Percentiles rank a stretch among this genome's conserved stretches.
phyloP scores from a whole-genome alignment of 2,329 filamentous ascomycete genomes.

The Endothia cerciana region DNA sequence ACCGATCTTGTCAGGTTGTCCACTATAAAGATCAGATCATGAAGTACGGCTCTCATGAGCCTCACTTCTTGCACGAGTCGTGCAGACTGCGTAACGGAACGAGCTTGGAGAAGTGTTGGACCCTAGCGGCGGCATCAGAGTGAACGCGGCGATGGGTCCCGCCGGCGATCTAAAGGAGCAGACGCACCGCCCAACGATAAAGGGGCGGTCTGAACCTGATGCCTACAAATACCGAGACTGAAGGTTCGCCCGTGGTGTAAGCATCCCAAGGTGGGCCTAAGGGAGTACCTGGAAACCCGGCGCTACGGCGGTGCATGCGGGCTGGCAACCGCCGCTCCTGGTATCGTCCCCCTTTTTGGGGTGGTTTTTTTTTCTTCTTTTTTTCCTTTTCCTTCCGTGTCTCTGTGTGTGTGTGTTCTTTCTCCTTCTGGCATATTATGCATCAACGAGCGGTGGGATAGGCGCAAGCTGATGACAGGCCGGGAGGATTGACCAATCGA shows the following conservation, averaged over 20 bases:
- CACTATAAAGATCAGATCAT: background rate
- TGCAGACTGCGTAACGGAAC: background rate
- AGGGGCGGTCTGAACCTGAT: conserved; percentile 6
- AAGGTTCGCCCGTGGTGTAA: background rate
- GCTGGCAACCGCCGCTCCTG: background rate
- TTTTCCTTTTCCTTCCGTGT: background rate
- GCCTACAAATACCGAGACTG: background rate
- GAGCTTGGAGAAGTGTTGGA: background rate
- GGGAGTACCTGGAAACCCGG: background rate
- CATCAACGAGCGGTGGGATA: background rate
- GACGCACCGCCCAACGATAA: background rate
- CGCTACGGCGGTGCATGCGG: background rate
- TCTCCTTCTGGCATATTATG: background rate
- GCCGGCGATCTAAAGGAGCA: background rate
- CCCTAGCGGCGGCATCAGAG: background rate
- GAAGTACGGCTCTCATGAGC: background rate
- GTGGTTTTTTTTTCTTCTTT: background rate
- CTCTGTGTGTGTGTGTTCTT: too few species aligned
- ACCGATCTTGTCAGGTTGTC: conserved; percentile 7
- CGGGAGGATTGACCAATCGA: too few species aligned
- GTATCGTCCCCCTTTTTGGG: too few species aligned
- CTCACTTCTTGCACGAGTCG: background rate
- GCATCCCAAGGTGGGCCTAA: conserved; percentile 8
- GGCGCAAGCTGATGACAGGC: background rate
- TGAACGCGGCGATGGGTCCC: background rate